Base-by-base conservation (phyloP, 2,329 filamentous ascomycete genomes). In the Ciborinia camelliae region DNA sequence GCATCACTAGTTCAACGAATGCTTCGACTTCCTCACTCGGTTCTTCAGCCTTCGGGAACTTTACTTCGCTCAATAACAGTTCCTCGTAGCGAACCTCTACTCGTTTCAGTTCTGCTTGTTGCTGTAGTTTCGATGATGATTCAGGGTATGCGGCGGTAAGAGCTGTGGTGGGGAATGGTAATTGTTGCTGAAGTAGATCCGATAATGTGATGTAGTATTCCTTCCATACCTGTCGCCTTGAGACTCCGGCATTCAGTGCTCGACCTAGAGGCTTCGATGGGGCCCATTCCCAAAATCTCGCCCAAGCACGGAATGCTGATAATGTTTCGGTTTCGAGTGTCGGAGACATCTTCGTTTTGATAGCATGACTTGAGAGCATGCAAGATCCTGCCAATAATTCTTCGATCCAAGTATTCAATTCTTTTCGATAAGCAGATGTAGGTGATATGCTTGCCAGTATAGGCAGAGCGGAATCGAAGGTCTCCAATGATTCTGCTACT, bases 121-220 rank as follows among this genome's bases (percentile, higher is more conserved):
- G 84, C 71, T 89, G 87, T 50, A 79, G 80, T 60, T 84, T 85
- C 41, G 81, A 80, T 4, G 84, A 88, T 20, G 80, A 76, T 48
- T 85, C 82, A 41, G 78, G 78, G 14, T 76, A 73, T 60, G 78
- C 71, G 43, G 76, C 73, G 52, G 70, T 77, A 73, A 68, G 75
- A 72, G 62, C 79, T 69, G 67, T 81, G 0, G 80, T 79, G 1
- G 84, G 81, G 61, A 86, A 90, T 0, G 86, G 80, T 28, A 90
- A 73, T 65, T 86, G 84, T 62, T 86, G 79, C 71, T 89, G 87
- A 8, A 97, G 77, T 43, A 96, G 85, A n/a, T 81, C 81, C 2
- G 92, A 96, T 23, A 97, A 79, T 1, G 90, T 86, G 52, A 86
- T 79, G 74, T 97, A 97, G 76, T 97, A 97, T 68, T 91, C 86